These are phyloP conservation scores for Hydrangea macrophylla DNA, from an alignment of 148 eudicot genomes.

Conservation along the genomic window DNA sequence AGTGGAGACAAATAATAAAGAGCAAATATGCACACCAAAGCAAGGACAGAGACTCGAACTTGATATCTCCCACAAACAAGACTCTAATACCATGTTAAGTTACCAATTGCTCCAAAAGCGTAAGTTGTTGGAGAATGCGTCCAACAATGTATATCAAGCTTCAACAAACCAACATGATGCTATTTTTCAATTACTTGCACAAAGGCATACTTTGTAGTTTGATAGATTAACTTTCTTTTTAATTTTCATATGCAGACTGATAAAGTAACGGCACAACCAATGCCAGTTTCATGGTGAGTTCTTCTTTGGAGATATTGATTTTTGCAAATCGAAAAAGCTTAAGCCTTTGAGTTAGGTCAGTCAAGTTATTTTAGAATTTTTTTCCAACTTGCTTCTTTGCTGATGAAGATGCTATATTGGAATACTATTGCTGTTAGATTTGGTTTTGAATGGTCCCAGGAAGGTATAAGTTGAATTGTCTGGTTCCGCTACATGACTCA, in stretches of 20 bases:
- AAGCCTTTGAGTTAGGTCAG: not conserved
- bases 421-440: not conserved
- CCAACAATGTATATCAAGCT: too few relatives aligned
- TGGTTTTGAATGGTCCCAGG: not conserved
- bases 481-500: too few relatives aligned
- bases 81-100: too few relatives aligned
- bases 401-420: not conserved
- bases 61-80: too few relatives aligned
- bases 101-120: too few relatives aligned
- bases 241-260: conserved; percentile 49
- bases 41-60: too few relatives aligned
- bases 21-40: too few relatives aligned
- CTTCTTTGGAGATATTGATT: conserved; percentile 3
- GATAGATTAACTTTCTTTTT: not conserved
- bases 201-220: too few relatives aligned
- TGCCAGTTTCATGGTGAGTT: conserved; percentile 95
- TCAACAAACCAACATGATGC: too few relatives aligned
- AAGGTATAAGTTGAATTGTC: not conserved
- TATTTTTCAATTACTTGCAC: too few relatives aligned
- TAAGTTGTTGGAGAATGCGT: too few relatives aligned
- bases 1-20: too few relatives aligned
- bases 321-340: not conserved
- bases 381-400: not conserved
- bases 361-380: not conserved
- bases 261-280: conserved; percentile 71